Percentiles rank a stretch among this genome's conserved stretches.
Evolutionary conservation across 345 rosid genomes (phyloP).

Genomic region (Chamaenerion angustifolium): DNA sequence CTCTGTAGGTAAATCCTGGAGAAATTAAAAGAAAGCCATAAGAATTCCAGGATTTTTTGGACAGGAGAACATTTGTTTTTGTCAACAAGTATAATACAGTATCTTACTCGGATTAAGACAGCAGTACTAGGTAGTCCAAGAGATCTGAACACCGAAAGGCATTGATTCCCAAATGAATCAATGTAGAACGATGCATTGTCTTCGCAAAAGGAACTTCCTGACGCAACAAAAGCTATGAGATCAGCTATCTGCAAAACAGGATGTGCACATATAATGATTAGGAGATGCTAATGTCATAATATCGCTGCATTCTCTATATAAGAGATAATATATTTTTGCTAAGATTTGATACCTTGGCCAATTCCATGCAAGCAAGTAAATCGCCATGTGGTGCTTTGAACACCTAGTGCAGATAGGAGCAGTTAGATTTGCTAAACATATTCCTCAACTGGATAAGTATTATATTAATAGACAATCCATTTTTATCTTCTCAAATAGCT

Average conservation of each 20-base stretch:
- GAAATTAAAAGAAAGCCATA: conserved; percentile 5
- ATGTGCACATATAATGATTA: not conserved
- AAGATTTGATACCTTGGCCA: conserved; percentile 55
- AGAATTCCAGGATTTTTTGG: not conserved
- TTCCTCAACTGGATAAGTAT: too few relatives aligned
- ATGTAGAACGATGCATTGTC: conserved; percentile 32
- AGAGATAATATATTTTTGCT: conserved; percentile 2
- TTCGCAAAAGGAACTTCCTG: conserved; percentile 43
- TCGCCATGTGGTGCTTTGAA: conserved; percentile 82
- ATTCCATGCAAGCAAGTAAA: conserved; percentile 69
- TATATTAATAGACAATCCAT: too few relatives aligned
- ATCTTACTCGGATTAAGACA: conserved; percentile 78
- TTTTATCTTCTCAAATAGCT: too few relatives aligned
- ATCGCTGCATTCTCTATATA: not conserved
- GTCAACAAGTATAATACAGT: conserved; percentile 2
- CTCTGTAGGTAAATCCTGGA: conserved; percentile 64
- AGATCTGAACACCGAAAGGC: conserved; percentile 76
- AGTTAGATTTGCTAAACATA: not conserved
- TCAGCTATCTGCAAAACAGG: conserved; percentile 58
- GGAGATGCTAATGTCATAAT: not conserved
- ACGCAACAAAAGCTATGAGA: conserved; percentile 88
- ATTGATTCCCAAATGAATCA: conserved; percentile 74
- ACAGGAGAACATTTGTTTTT: not conserved
- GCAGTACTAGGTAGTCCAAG: conserved; percentile 81
- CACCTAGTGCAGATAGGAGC: conserved; percentile 22